phyloP scores from a whole-genome alignment of 2,329 filamentous ascomycete species.

The Scedosporium aurantiacum region DNA sequence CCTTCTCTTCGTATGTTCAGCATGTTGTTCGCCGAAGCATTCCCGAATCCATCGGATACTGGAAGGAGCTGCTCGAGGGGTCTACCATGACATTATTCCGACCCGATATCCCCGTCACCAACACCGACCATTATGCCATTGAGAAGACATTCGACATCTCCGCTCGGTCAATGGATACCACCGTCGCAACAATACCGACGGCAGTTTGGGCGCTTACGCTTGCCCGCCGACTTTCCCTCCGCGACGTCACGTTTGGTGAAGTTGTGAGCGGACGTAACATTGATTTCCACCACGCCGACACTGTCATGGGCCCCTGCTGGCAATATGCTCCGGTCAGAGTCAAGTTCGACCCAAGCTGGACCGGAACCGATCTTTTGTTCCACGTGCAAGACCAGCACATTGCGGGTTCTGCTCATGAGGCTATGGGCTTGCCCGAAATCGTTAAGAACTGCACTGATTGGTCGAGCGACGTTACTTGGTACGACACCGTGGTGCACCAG shows the following conservation, averaged over 20 bases:
- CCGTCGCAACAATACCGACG: constrained; percentile 53
- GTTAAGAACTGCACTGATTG: constrained; percentile 35
- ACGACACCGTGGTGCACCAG: constrained; percentile 48
- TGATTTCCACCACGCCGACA: constrained; percentile 29
- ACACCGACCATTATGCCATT: constrained; percentile 28
- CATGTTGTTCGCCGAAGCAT: constrained; percentile 28
- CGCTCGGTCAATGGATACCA: constrained; percentile 41
- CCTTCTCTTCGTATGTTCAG: constrained; percentile 35
- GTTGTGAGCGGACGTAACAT: constrained; percentile 55
- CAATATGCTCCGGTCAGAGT: constrained; percentile 57
- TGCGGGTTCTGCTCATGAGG: constrained; percentile 42
- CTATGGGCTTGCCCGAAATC: constrained; percentile 43
- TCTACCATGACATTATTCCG: constrained; percentile 37
- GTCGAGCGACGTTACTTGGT: constrained; percentile 28
- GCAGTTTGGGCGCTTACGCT: constrained; percentile 56
- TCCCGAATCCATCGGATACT: constrained; percentile 46
- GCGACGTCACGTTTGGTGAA: constrained; percentile 54
- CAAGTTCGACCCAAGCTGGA: constrained; percentile 38
- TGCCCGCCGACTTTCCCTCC: constrained; percentile 36
- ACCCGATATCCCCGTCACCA: constrained; percentile 25
- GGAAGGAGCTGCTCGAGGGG: constrained; percentile 45
- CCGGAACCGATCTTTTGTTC: constrained; percentile 38
- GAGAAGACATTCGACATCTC: constrained; percentile 33
- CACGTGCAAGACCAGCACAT: constrained; percentile 47
- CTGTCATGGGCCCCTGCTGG: constrained; percentile 54